These are phyloP conservation scores for Passalora sequoiae DNA, from an alignment of 2,329 filamentous ascomycete species.

Conservation along the genomic window DNA sequence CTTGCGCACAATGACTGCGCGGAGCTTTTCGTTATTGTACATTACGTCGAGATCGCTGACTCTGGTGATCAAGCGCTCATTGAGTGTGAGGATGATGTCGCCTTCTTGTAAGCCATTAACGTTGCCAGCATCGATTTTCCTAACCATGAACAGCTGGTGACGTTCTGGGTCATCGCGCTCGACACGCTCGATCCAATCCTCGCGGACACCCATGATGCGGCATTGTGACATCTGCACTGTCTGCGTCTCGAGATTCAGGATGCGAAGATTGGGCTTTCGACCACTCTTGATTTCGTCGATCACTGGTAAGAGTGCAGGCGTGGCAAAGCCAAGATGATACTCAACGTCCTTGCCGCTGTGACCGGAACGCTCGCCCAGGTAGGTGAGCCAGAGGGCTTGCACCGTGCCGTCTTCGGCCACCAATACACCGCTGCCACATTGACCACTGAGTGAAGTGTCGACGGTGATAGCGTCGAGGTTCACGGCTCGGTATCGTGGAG, in stretches of 20 bases:
- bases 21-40: conserved; percentile 80
- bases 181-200: conserved; percentile 91
- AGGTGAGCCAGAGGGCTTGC: conserved; percentile 93
- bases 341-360: conserved; percentile 84
- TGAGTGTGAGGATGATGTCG: conserved; percentile 86
- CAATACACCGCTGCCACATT: conserved; percentile 91
- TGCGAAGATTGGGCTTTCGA: conserved; percentile 72
- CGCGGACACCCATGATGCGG: conserved; percentile 91
- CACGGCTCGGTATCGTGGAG: conserved; percentile 87
- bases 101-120: conserved; percentile 70
- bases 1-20: conserved; percentile 81
- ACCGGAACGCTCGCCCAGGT: conserved; percentile 80
- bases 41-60: conserved; percentile 92
- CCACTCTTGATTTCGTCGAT: conserved; percentile 78
- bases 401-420: conserved; percentile 86
- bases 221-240: conserved; percentile 96
- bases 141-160: conserved; percentile 97
- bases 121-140: conserved; percentile 65
- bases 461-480: conserved; percentile 97
- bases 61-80: conserved; percentile 85
- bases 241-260: conserved; percentile 89
- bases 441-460: conserved; percentile 82
- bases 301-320: conserved; percentile 83
- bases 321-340: conserved; percentile 89
- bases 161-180: conserved; percentile 82